Base-by-base conservation (phyloP, 208 protist genomes). In the Trypanosoma rangeli region DNA sequence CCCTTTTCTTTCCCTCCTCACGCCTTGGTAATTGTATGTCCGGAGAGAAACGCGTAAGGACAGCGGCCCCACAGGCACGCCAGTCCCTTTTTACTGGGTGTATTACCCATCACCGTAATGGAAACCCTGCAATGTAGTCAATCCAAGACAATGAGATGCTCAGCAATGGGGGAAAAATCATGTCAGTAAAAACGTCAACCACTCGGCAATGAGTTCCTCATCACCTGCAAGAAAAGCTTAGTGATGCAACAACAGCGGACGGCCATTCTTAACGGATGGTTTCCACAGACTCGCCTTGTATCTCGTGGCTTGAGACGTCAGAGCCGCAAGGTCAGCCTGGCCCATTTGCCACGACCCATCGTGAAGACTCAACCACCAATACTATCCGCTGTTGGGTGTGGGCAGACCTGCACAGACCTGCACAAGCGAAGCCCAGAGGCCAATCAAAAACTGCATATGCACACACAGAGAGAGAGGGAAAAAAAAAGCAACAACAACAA, bases 401-500 rank as follows among this genome's bases (percentile, higher is more conserved):
- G 13, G 42, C 42, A 1, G 12, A 46, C 42, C n/a, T n/a, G n/a
- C n/a, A n/a, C n/a, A n/a, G n/a, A n/a, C n/a, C n/a, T 10, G 42
- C 15, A 46, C 8, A 46, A 46, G 15, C 3, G 15, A 46, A 16
- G 1, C 8, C 1, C 8, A 46, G 15, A 46, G 13, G 42, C 15
- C 8, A 46, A 46, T 46, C 15, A 46, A 46, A 46, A 46, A 46
- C 13, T 24, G 39, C 26, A 28, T 28, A 31, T 15, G 3, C 22
- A 15, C 55, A 60, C 7, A 12, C 9, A 37, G 9, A 37, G 2
- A 60, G 5, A 60, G 28, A 24, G 20, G 7, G 46, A 68, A 15
- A 74, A 73, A 74, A 70, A 33, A 57, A 39, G 13, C 7, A 67
- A 37, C 42, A 22, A 77, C n/a, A n/a, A n/a, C n/a, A n/a, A n/a